Conservation (phyloP, 805 yeast genomes). For the Nakazawaea populi region DNA sequence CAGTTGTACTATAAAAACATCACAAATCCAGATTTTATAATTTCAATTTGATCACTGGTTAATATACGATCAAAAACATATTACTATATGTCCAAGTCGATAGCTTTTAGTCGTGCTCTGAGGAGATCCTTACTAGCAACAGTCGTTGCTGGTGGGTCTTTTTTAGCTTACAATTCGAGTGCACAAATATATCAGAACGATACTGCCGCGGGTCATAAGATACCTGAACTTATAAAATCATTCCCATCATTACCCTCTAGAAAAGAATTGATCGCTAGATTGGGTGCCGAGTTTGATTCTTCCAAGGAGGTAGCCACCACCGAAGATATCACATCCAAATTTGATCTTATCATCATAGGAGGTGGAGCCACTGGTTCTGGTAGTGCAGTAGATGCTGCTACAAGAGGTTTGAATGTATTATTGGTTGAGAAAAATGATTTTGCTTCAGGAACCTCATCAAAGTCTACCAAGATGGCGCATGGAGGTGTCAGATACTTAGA, state of each 20-base stretch:
- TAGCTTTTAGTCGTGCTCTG: slow-evolving; percentile 1
- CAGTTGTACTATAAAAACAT: not conserved
- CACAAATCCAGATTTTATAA: not conserved
- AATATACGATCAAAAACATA: not conserved
- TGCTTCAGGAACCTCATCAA: slow-evolving; percentile 89
- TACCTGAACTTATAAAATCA: slow-evolving; percentile 38
- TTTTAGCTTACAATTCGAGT: not conserved
- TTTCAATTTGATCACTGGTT: not conserved
- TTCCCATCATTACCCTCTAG: slow-evolving; percentile 52
- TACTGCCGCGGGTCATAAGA: slow-evolving; percentile 7
- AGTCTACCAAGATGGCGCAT: slow-evolving; percentile 94
- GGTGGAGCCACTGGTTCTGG: slow-evolving; percentile 98
- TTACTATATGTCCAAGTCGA: not conserved
- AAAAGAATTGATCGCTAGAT: slow-evolving; percentile 40
- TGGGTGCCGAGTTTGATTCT: slow-evolving; percentile 25
- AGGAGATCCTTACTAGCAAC: slow-evolving; percentile 1
- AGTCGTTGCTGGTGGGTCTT: slow-evolving; percentile 6
- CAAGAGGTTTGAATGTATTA: slow-evolving; percentile 87
- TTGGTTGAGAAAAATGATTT: slow-evolving; percentile 83
- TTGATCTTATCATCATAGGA: slow-evolving; percentile 83
- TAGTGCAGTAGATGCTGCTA: slow-evolving; percentile 83
- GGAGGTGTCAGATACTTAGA: slow-evolving; percentile 96
- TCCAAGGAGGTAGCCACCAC: slow-evolving; percentile 7
- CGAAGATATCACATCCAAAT: slow-evolving; percentile 39
- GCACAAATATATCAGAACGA: slow-evolving; percentile 4